Percentiles rank a stretch among this genome's conserved stretches.
These are phyloP conservation scores for Lactifluus piperatus DNA, from an alignment of 768 basidiomycete species.

Conservation along the genomic window DNA sequence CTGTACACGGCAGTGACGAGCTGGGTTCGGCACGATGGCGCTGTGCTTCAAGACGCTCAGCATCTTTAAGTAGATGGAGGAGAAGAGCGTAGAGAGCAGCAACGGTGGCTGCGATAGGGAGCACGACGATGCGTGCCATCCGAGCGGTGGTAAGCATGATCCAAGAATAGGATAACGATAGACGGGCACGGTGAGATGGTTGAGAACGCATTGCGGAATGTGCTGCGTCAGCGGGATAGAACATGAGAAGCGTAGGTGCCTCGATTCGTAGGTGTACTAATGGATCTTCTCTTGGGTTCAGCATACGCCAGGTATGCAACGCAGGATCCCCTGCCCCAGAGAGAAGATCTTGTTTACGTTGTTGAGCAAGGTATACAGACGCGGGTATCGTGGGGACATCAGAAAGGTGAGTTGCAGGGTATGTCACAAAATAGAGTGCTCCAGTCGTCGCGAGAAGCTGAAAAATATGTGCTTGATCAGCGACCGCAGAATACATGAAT, in stretches of 20 bases:
- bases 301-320: constrained; percentile 63
- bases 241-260: constrained; percentile 66
- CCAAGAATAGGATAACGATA: constrained; percentile 32
- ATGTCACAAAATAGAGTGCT: constrained; percentile 65
- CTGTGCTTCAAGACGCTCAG: constrained; percentile 85
- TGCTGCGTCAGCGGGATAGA: constrained; percentile 36
- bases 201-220: not conserved
- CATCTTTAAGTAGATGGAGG: constrained; percentile 82
- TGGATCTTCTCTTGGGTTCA: constrained; percentile 60
- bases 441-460: constrained; percentile 73
- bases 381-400: constrained; percentile 16
- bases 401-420: constrained; percentile 32
- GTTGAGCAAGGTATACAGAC: constrained; percentile 10
- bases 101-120: constrained; percentile 79
- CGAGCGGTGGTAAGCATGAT: constrained; percentile 53
- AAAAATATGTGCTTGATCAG: not conserved
- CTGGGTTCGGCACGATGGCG: constrained; percentile 48
- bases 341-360: constrained; percentile 15
- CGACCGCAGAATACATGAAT: not conserved
- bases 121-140: constrained; percentile 71
- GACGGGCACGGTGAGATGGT: constrained; percentile 8
- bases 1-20: constrained; percentile 25
- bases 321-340: constrained; percentile 34
- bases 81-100: constrained; percentile 65
- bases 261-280: constrained; percentile 75